A percentile compares a stretch with the other conserved stretches of the same genome.
phyloP scores from a whole-genome alignment of 2,329 filamentous ascomycete genomes.

The Zasmidium angulare region DNA sequence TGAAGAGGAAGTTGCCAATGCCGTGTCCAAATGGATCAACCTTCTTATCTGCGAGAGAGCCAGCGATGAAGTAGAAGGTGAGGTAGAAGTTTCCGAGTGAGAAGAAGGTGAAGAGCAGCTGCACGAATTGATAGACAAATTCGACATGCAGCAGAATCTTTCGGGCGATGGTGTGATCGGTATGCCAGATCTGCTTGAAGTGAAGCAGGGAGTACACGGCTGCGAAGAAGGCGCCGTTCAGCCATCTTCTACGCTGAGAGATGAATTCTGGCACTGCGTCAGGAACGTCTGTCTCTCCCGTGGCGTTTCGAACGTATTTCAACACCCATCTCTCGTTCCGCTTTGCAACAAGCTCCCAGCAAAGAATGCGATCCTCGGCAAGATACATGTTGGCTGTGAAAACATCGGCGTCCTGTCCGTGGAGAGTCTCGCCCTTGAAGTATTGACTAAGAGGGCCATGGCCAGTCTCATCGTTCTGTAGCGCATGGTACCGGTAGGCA shows the following conservation, averaged over 20 bases:
- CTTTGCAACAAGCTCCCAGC: constrained; percentile 95
- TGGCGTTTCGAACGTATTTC: constrained; percentile 96
- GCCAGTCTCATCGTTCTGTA: constrained; percentile 95
- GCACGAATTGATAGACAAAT: constrained; percentile 91
- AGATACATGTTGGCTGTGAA: constrained; percentile 98
- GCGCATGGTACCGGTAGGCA: constrained; percentile 90
- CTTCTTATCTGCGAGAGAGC: constrained; percentile 74
- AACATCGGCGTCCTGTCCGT: constrained; percentile 93
- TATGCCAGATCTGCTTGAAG: constrained; percentile 87
- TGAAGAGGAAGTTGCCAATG: constrained; percentile 82
- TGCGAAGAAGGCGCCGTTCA: constrained; percentile 98
- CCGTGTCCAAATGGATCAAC: constrained; percentile 91
- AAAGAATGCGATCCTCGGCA: constrained; percentile 84
- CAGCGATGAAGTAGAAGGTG: constrained; percentile 96
- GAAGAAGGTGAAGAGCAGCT: constrained; percentile 94
- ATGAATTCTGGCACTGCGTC: constrained; percentile 95
- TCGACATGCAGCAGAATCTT: constrained; percentile 93
- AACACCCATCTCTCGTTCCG: constrained; percentile 92
- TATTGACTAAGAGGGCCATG: constrained; percentile 96
- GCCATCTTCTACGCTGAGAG: constrained; percentile 91
- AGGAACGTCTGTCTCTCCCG: constrained; percentile 95
- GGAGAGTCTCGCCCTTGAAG: constrained; percentile 97
- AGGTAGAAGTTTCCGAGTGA: constrained; percentile 97
- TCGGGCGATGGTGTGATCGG: constrained; percentile 84
- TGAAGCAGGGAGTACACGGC: constrained; percentile 97